phyloP scores from a whole-genome alignment of 306 rosid genomes.

The Dalbergia oliveri region DNA sequence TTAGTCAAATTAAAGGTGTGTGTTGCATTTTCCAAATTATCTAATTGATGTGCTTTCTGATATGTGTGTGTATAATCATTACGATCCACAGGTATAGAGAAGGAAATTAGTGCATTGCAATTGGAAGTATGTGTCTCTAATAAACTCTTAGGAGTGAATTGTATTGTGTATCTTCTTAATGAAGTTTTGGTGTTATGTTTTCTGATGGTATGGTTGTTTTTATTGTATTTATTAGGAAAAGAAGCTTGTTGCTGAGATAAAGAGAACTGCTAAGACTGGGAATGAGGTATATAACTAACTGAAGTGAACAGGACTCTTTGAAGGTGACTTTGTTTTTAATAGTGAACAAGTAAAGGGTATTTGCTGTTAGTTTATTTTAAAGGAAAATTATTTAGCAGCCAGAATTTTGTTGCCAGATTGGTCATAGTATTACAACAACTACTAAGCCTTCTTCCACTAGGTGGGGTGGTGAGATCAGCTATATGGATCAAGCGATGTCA shows the following conservation, averaged over 20 bases:
- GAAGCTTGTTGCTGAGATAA: conserved; percentile 92
- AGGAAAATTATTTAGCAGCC: not conserved
- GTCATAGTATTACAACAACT: no score
- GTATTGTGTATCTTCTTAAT: not conserved
- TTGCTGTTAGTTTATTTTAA: not conserved
- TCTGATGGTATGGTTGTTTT: conserved; percentile 37
- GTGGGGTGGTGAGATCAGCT: no score
- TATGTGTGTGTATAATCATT: not conserved
- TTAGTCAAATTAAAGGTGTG: not conserved
- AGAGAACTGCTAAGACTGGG: conserved; percentile 97
- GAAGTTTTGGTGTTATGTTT: conserved; percentile 19
- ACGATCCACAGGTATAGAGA: conserved; percentile 79
- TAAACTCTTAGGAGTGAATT: conserved; percentile 20
- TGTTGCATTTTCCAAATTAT: not conserved
- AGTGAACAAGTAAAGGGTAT: not conserved
- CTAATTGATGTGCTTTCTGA: not conserved
- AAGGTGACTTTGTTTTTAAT: not conserved
- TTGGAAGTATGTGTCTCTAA: conserved; percentile 70
- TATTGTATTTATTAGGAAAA: conserved; percentile 71
- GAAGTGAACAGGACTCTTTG: not conserved
- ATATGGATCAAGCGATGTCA: no score
- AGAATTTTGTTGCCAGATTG: not conserved
- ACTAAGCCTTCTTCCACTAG: no score
- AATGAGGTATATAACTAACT: conserved; percentile 65
- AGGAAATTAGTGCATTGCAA: conserved; percentile 93